Base-by-base conservation (phyloP, 2,329 filamentous ascomycete genomes). In the Coniochaeta sp. region DNA sequence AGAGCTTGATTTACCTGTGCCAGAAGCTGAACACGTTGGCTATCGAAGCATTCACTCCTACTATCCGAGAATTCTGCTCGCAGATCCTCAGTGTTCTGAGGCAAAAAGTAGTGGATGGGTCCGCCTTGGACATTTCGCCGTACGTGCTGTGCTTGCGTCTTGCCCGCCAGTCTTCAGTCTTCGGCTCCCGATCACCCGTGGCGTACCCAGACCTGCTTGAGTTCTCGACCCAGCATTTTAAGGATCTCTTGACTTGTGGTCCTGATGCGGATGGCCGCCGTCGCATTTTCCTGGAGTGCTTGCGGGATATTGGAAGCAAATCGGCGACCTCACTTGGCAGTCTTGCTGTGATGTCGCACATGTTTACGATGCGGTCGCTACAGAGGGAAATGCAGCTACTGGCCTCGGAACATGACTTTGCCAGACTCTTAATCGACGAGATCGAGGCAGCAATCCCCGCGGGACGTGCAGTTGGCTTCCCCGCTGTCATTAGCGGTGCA, bases 281-380 rank as follows among this genome's bases (percentile, higher is more conserved):
- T 61, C 76, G 79, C 22, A 83, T 95, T 17, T 90, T 89, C 64
- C 71, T 79, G 55, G 80, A 81, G 59, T 95, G 90, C 70, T 79
- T 92, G 56, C 67, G 80, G 54, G 88, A 93, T 66, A 87, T 96
- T 54, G 77, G 81, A 2, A 75, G 79, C 24, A 86, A 81, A 69
- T 87, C 86, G 1, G 64, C 75, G 11, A 88, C 85, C 16, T 85
- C 88, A 0, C 81, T 89, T 7, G 91, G 91, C 1, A 95, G 90
- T 65, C 80, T 93, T 22, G 88, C 86, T 68, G 87, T 86, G 17
- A 75, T 91, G 55, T 75, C 70, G 58, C 73, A 79, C 54, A 69
- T 84, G 19, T 74, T 82, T n/a, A 74, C 76, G 9, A 74, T 73
- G 22, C 31, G 54, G 11, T 73, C 79, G 40, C 68, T 81, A 40